Base-by-base conservation (phyloP, 2,329 filamentous ascomycete species). In the Calonectria pseudoturangicola region DNA sequence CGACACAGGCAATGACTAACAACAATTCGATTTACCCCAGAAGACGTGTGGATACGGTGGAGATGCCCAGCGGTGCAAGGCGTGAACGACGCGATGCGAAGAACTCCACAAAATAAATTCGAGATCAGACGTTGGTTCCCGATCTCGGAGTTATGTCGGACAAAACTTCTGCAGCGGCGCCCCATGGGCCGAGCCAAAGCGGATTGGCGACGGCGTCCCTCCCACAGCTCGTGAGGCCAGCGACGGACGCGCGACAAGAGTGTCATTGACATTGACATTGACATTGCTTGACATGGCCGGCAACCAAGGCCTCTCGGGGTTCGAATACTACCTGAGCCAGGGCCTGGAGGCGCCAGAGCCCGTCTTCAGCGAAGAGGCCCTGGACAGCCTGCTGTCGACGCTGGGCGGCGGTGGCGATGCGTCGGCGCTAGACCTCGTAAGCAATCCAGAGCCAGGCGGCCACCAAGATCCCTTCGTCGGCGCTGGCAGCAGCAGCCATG, bases 91-190 rank as follows among this genome's bases (percentile, higher is more conserved):
- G 56, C 66, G 66, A 48, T 50, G 9, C 7, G 21, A 16, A 15
- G 21, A 51, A 66, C 63, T 67, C 48, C 48, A 45, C 64, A 48
- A 68, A 36, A 33, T 36, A 50, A 60, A 27, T 62, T 50, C 33
- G 8, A 62, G 66, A 66, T 60, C 50, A 60, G 50, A 51, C 25
- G 25, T 36, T 62, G 66, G 45, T 30, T 12, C 33, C 66, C 66
- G 66, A 68, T 62, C 66, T 68, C 66, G 66, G 66, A 68, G 66
- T 68, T 68, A 30, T 68, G 36, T 68, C 66, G 66, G 66, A 47
- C 66, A 60, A 68, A 68, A 68, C 54, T 60, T 43, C 30, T 62
- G 45, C 41, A 43, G 21, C 58, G 12, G 39, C 39, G 64, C 7
- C 33, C 51, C 27, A 28, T 48, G 30, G 48, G 45, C 47, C 36